These are phyloP conservation scores for Cladosporium halotolerans DNA, from an alignment of 2,329 filamentous ascomycete species.

Conservation along the genomic window DNA sequence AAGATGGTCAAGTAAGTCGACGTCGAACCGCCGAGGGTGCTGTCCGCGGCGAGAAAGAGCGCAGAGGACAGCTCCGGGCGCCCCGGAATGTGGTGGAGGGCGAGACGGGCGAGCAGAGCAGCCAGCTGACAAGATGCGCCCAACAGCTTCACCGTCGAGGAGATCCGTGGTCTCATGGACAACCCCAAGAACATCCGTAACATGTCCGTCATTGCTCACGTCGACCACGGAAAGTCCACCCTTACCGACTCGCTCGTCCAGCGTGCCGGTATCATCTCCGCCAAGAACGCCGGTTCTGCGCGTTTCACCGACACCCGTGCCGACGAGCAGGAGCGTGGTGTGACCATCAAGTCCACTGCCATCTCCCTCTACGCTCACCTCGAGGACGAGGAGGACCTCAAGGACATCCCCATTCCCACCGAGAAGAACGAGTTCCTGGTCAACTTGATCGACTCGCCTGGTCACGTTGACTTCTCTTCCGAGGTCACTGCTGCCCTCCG, in stretches of 20 bases:
- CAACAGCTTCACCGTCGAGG: slow-evolving; percentile 94
- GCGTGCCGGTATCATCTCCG: slow-evolving; percentile 99
- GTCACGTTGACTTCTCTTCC: slow-evolving; percentile 99
- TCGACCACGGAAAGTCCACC: slow-evolving; percentile 99
- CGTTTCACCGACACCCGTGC: slow-evolving; percentile 95
- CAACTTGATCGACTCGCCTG: slow-evolving; percentile 99
- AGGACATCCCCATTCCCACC: slow-evolving; percentile 88
- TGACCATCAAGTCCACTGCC: slow-evolving; percentile 99
- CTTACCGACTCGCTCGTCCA: slow-evolving; percentile 98
- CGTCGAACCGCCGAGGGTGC: background rate
- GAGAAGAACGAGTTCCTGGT: slow-evolving; percentile 97
- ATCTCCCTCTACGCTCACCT: slow-evolving; percentile 95
- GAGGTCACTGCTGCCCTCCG: slow-evolving; percentile 98
- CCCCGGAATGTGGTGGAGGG: background rate
- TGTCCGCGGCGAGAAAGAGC: background rate
- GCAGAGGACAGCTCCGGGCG: background rate
- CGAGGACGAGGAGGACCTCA: slow-evolving; percentile 74
- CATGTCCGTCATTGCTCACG: slow-evolving; percentile 99
- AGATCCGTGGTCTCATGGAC: slow-evolving; percentile 67
- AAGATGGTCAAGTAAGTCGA: slow-evolving; percentile 98
- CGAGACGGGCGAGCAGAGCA: background rate
- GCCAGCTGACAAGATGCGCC: slow-evolving; percentile 44
- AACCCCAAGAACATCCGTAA: slow-evolving; percentile 73
- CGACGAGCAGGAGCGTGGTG: slow-evolving; percentile 99
- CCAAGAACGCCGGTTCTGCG: slow-evolving; percentile 90